phyloP scores from a whole-genome alignment of 2,329 filamentous ascomycete genomes.

The Microdochium nivale region DNA sequence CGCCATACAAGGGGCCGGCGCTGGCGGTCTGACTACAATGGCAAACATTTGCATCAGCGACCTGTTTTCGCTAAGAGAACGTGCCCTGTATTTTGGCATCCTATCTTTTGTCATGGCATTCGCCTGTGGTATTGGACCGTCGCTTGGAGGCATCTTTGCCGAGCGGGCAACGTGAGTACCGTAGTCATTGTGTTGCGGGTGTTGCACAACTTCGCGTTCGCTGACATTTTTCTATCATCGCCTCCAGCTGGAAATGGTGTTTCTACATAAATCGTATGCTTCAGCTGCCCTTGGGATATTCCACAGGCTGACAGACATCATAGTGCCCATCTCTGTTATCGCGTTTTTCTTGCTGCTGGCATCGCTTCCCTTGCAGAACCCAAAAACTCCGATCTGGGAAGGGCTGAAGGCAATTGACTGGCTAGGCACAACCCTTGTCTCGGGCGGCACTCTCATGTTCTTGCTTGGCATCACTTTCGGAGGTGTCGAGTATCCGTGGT shows the following conservation, averaged over 20 bases:
- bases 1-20: slow-evolving; percentile 19
- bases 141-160: not conserved
- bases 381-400: slow-evolving; percentile 40
- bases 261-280: slow-evolving; percentile 29
- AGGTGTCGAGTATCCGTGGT: slow-evolving; percentile 41
- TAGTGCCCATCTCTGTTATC: slow-evolving; percentile 18
- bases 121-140: not conserved
- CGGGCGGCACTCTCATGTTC: slow-evolving; percentile 46
- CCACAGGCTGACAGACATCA: not conserved
- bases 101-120: slow-evolving; percentile 43
- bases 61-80: slow-evolving; percentile 18
- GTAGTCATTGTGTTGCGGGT: not conserved
- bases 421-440: slow-evolving; percentile 42
- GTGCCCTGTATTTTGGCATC: slow-evolving; percentile 38
- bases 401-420: slow-evolving; percentile 42
- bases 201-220: not conserved
- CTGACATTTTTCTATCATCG: not conserved
- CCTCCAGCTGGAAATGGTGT: slow-evolving; percentile 36
- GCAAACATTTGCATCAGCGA: slow-evolving; percentile 23
- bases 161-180: slow-evolving; percentile 27
- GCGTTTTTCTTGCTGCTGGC: slow-evolving; percentile 40
- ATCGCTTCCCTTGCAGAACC: slow-evolving; percentile 47
- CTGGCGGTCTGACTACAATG: slow-evolving; percentile 20
- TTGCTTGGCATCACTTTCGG: slow-evolving; percentile 52
- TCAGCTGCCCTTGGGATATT: not conserved